Conservation (phyloP, 805 yeast species). For the Schwanniomyces vanrijiae region DNA sequence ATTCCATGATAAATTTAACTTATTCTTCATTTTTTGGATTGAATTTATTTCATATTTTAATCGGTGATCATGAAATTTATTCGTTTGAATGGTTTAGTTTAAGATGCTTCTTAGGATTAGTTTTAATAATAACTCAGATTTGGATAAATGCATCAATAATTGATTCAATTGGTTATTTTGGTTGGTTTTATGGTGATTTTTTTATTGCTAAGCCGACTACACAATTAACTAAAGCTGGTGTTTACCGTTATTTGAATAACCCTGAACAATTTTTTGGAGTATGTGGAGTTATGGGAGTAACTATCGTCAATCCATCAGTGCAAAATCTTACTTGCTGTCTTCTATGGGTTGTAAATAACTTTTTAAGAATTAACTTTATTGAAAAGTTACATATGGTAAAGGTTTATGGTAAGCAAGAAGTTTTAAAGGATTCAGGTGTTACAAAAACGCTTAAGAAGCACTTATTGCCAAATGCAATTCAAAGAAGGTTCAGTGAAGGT, state of each 20-base stretch:
- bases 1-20: conserved; percentile 48
- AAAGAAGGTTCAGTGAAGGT: conserved; percentile 26
- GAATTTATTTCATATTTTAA: conserved; percentile 28
- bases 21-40: conserved; percentile 52
- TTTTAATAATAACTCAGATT: conserved; percentile 57
- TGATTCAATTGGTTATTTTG: conserved; percentile 74
- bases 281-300: conserved; percentile 77
- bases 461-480: conserved; percentile 39
- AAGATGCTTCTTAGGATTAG: conserved; percentile 57
- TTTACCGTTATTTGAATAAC: conserved; percentile 76
- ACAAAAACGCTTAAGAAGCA: conserved; percentile 44
- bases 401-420: conserved; percentile 66
- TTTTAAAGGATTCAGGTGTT: conserved; percentile 53
- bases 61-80: conserved; percentile 16
- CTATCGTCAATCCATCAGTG: conserved; percentile 56
- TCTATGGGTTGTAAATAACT: conserved; percentile 63
- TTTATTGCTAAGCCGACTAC: conserved; percentile 58
- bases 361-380: conserved; percentile 67
- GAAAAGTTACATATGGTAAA: conserved; percentile 78
- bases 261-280: conserved; percentile 80
- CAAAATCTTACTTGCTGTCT: conserved; percentile 50
- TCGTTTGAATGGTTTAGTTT: conserved; percentile 44
- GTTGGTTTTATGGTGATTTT: conserved; percentile 91
- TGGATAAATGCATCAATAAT: conserved; percentile 72
- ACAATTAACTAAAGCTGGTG: conserved; percentile 71